phyloP scores from a whole-genome alignment of 345 rosid species.

The Hibiscus syriacus region DNA sequence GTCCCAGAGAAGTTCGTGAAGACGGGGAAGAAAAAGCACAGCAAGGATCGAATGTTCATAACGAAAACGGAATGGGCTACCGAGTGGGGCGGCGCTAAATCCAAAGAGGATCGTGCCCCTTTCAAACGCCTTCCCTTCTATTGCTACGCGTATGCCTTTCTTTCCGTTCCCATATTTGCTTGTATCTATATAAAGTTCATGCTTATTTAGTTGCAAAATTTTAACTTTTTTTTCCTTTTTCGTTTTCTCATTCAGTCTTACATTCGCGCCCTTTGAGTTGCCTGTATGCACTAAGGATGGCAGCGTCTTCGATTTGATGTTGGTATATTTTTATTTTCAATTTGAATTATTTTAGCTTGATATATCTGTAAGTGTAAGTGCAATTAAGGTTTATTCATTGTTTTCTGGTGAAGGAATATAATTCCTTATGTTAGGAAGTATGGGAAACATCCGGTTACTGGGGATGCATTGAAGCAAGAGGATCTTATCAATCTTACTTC shows the following conservation, averaged over 20 bases:
- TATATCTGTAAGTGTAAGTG: no score
- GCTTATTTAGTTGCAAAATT: neutral
- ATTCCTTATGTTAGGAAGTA: conserved; percentile 75
- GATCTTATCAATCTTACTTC: conserved; percentile 70
- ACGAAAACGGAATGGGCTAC: no score
- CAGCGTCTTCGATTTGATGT: conserved; percentile 74
- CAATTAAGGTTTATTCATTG: no score
- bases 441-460: conserved; percentile 84
- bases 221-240: neutral
- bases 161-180: neutral
- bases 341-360: no score
- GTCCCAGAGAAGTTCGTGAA: neutral
- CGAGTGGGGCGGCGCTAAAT: no score
- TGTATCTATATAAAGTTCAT: neutral
- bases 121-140: conserved; percentile 94
- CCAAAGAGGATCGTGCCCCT: no score
- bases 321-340: no score
- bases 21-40: conserved; percentile 99
- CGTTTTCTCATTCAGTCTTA: conserved; percentile 48
- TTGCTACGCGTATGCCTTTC: conserved; percentile 75
- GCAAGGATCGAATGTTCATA: no score
- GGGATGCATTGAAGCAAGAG: conserved; percentile 59
- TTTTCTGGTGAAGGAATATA: conserved; percentile 62
- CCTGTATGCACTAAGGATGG: no score
- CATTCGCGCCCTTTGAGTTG: conserved; percentile 93